Evolutionary conservation across 179 eudicot genomes (phyloP).

Genomic region (Silene vulgaris): DNA sequence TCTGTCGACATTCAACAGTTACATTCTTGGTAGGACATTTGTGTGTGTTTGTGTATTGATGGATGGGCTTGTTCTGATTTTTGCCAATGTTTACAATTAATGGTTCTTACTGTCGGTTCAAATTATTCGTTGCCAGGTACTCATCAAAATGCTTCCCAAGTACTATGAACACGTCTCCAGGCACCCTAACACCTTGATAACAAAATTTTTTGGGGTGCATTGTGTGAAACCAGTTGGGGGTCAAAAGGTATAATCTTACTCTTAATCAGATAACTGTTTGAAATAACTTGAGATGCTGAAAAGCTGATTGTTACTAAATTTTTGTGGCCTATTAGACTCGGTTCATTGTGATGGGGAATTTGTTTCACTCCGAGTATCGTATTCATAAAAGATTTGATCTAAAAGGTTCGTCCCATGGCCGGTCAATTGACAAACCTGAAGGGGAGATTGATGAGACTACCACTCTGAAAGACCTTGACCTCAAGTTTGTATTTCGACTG

Average conservation of each 20-base stretch:
- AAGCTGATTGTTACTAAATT: conserved; percentile 21
- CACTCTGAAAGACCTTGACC: conserved; percentile 91
- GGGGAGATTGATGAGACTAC: conserved; percentile 93
- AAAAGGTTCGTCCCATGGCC: conserved; percentile 94
- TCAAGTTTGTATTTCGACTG: conserved; percentile 72
- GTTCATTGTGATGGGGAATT: conserved; percentile 92
- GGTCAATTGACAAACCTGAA: conserved; percentile 71
- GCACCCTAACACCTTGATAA: conserved; percentile 76
- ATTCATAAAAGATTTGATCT: conserved; percentile 89
- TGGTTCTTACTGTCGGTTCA: conserved; percentile 11
- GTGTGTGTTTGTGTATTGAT: background rate
- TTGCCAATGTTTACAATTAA: background rate
- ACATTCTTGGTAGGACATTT: background rate
- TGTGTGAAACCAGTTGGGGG: conserved; percentile 94
- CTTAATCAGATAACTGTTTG: background rate
- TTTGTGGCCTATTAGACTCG: conserved; percentile 51
- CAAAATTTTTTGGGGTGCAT: conserved; percentile 88
- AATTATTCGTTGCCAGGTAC: conserved; percentile 44
- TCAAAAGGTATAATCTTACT: conserved; percentile 50
- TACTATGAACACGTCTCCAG: conserved; percentile 69
- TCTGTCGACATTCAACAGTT: background rate
- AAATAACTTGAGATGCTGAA: background rate
- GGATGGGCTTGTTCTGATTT: background rate
- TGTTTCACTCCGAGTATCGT: conserved; percentile 82
- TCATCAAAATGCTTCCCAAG: conserved; percentile 85